Evolutionary conservation across 2,329 filamentous ascomycete species (phyloP).

Genomic region (Trichophaea hybrida): DNA sequence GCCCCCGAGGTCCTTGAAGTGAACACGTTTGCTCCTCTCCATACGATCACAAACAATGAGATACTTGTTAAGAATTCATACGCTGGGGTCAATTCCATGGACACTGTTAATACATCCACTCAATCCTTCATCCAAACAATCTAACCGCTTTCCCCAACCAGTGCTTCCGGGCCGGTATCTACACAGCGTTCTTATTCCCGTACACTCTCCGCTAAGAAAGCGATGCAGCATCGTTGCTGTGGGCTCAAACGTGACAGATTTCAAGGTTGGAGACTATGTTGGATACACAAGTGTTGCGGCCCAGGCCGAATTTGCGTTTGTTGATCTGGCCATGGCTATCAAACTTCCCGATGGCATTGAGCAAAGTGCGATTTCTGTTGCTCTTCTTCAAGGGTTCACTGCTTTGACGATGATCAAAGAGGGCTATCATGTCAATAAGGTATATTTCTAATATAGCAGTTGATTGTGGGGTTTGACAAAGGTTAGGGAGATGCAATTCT

Average conservation of each 20-base stretch:
- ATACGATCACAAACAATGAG: constrained; percentile 51
- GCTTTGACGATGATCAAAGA: constrained; percentile 67
- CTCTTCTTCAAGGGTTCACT: constrained; percentile 68
- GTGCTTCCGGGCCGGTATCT: constrained; percentile 78
- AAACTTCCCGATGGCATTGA: constrained; percentile 49
- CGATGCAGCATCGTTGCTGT: constrained; percentile 50
- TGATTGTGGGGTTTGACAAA: neutral
- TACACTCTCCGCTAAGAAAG: constrained; percentile 68
- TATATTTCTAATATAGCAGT: neutral
- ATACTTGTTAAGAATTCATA: constrained; percentile 69
- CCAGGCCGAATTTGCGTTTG: constrained; percentile 45
- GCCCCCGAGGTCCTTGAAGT: constrained; percentile 58
- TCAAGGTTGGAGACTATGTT: constrained; percentile 52
- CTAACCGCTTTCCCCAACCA: neutral
- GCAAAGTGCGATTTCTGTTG: constrained; percentile 50
- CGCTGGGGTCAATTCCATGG: constrained; percentile 76
- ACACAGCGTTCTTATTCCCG: constrained; percentile 53
- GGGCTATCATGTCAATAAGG: constrained; percentile 49
- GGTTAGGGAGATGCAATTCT: constrained; percentile 58
- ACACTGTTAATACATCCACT: constrained; percentile 45
- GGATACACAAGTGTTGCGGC: constrained; percentile 46
- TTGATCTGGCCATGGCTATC: constrained; percentile 42
- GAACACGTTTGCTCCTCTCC: constrained; percentile 56
- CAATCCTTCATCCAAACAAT: neutral
- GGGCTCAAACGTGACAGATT: constrained; percentile 37